phyloP scores from a whole-genome alignment of 2,329 filamentous ascomycete genomes.

The Parasarocladium wereldwijsianum region DNA sequence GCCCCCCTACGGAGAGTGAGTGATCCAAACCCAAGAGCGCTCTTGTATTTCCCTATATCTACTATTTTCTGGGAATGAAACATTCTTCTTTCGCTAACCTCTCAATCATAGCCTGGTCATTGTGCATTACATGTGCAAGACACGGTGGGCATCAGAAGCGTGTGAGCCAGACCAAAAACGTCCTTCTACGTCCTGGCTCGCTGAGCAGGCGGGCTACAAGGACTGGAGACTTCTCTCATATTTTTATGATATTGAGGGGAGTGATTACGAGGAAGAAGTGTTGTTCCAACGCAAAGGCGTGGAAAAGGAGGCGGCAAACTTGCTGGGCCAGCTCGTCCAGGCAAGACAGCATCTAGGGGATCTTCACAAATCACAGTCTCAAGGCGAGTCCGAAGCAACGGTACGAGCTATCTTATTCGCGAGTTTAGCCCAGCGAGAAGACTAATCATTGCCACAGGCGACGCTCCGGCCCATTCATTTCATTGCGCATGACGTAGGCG shows the following conservation, averaged over 20 bases:
- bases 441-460: background rate
- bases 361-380: background rate
- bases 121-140: background rate
- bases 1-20: no score
- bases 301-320: background rate
- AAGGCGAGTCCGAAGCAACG: no score
- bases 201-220: background rate
- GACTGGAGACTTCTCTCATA: conserved; percentile 1
- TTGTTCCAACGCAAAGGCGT: background rate
- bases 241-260: background rate
- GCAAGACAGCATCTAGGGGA: background rate
- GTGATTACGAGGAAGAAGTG: background rate
- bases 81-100: no score
- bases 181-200: conserved; percentile 1
- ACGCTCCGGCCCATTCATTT: background rate
- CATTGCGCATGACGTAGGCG: conserved; percentile 2
- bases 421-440: background rate
- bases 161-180: background rate
- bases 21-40: no score
- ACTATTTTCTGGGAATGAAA: no score
- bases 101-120: conserved; percentile 1
- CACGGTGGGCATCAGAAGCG: background rate
- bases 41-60: no score
- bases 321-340: background rate
- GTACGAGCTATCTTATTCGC: no score